Base-by-base conservation (phyloP, 768 basidiomycete species). In the Kwoniella bestiolae region DNA sequence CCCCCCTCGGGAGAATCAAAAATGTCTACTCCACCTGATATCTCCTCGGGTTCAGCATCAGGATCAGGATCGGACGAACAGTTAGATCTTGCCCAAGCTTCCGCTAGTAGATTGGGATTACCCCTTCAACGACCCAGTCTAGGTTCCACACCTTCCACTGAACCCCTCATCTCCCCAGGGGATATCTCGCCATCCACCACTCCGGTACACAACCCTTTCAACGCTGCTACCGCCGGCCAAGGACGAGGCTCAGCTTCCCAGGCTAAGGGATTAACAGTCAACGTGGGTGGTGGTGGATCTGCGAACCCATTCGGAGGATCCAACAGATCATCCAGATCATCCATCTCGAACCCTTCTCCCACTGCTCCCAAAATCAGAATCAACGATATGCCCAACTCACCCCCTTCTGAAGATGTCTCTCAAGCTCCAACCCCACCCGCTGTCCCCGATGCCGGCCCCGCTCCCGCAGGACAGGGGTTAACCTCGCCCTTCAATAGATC, bases 301-400 rank as follows among this genome's bases (percentile, higher is more conserved):
- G 51, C 51, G 25, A 26, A 41, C 7, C 38, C 38, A 9, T 9
- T 41, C 38, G 38, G 38, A 14, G 38, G 38, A 41, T 41, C 38
- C 12, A 14, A 11, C 12, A 18, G 12, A 14, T 41, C 38, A 3
- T 41, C 38, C 12, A 41, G 18, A 32, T 44, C 60, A 7, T 26
- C 51, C 7, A 34, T 31, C 25, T 52, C 60, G 8, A n/a, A n/a
- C 41, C 46, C 26, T 38, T 55, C 62, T 4, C 44, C 57, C n/a
- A 9, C 45, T 26, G 56, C 56, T 6, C 63, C 63, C 12, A 65
- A 65, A 38, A 65, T 65, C 23, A 26, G 63, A 23, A 65, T 65
- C 25, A 65, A 65, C 63, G 56, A 58, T 44, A 65, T 65, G 63
- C 63, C 63, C 25, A 65, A 65, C 50, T 65, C 63, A 9, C 63